Evolutionary conservation across 176 grass and related monocot species (phyloP), one percentile per base, ranked within the genome.

Genomic region (Luzula sylvatica): DNA sequence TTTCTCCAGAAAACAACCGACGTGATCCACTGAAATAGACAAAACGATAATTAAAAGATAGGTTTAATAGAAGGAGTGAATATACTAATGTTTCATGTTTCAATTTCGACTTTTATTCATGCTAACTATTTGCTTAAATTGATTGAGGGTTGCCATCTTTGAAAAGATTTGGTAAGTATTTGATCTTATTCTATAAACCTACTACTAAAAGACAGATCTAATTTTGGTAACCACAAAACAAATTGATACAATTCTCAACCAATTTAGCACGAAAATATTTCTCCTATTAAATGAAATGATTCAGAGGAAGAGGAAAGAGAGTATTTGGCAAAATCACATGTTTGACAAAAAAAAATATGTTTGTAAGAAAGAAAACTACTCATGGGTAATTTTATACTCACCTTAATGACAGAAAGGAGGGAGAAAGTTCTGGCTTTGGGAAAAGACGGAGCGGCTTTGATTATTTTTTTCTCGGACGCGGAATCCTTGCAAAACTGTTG

Each of bases 1-100:
- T 32, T 68, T 53, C 65, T 68, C 65, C 65, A 68, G 65, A 68
- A 68, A 24, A 52, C 23, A 68, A 68, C 27, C 54, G 65, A 52
- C 28, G 51, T 68, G 28, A 68, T 55, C 51, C 65, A 55, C 65
- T 68, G 65, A 55, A 68, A 42, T 35, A 43, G 21, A 11, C 15
- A 35, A 68, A 67, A 9, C 22, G 11, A 50, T 22, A 29, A 58
- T 23, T 15, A 25, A 60, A 25, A 48, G 11, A 23, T 29, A 23
- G 3, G 20, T 20, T 14, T 52, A 67, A 12, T 17, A 25, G 11
- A 26, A 43, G 44, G 11, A 35, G 30, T 35, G 9, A 35, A 35
- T 35, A 35, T 2, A 35, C 30, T 35, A 35, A 2, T 35, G 30
- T 35, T 35, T 35, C 30, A 7, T 9, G 5, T 35, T 35, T 35